Evolutionary conservation across 345 rosid genomes (phyloP).

Genomic region (Camelina laxa): DNA sequence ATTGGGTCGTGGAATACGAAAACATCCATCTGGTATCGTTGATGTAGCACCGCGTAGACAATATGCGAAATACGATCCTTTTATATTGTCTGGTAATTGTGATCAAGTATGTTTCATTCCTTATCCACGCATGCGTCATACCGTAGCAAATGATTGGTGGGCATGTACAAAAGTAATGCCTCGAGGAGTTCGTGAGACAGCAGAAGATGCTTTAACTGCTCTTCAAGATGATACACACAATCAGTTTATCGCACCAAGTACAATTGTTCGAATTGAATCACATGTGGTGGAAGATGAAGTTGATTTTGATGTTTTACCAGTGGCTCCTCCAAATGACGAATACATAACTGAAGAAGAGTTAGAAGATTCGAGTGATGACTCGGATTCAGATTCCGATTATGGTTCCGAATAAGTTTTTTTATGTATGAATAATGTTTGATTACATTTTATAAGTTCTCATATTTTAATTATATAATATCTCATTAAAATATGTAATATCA

Average conservation of each 20-base stretch:
- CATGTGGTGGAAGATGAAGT: neutral
- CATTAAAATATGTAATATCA: too few species aligned
- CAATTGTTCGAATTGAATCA: neutral
- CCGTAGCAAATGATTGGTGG: neutral
- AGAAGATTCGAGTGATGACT: too few species aligned
- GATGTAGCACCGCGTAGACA: neutral
- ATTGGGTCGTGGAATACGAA: neutral
- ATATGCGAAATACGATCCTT: neutral
- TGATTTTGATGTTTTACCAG: neutral
- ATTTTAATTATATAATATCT: too few species aligned
- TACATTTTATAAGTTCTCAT: too few species aligned
- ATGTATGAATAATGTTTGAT: too few species aligned
- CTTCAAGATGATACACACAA: neutral
- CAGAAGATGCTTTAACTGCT: neutral
- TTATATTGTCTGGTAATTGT: neutral
- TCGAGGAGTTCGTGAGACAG: neutral
- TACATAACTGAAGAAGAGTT: neutral
- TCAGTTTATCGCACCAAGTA: neutral
- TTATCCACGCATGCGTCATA: neutral
- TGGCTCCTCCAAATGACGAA: neutral
- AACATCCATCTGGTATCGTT: neutral
- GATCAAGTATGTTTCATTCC: slow-evolving; percentile 1
- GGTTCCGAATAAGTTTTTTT: too few species aligned
- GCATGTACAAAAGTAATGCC: neutral
- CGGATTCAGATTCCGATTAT: too few species aligned